Evolutionary conservation across 176 grass and related monocot species (phyloP).

Genomic region (Ampelocalamus luodianensis): DNA sequence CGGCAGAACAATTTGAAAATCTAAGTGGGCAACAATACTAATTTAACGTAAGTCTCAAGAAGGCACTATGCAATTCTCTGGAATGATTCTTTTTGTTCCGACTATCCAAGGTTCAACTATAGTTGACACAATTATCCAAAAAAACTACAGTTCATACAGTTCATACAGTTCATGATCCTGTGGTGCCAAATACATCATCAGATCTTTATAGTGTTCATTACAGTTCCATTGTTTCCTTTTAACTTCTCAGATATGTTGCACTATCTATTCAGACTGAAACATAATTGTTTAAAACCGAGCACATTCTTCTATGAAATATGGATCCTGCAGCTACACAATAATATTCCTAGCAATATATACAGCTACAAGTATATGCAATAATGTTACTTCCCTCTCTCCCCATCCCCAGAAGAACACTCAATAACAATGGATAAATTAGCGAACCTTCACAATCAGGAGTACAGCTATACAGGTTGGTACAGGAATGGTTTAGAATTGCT

Average conservation of each 20-base stretch:
- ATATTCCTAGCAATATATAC: constrained; percentile 1
- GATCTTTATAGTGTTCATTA: too few species aligned
- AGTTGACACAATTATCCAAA: not conserved
- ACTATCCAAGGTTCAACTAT: not conserved
- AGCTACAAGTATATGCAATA: not conserved
- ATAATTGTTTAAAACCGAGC: not conserved
- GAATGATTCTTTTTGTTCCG: not conserved
- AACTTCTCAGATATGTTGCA: too few species aligned
- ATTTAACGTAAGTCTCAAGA: not conserved
- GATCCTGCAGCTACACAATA: not conserved
- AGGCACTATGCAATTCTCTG: not conserved
- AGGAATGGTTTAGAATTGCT: not conserved
- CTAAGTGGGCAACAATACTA: too few species aligned
- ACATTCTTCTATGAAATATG: not conserved
- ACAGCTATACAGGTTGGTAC: not conserved
- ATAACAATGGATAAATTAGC: not conserved
- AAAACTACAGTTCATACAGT: not conserved
- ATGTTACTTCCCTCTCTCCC: not conserved
- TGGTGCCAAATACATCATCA: too few species aligned
- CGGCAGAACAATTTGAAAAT: not conserved
- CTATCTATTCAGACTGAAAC: not conserved
- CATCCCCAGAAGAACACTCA: not conserved
- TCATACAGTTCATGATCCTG: not conserved
- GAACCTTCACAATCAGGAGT: not conserved
- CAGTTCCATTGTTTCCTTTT: too few species aligned